These are phyloP conservation scores for Hura crepitans DNA, from an alignment of 441 rosid species.

Conservation along the genomic window DNA sequence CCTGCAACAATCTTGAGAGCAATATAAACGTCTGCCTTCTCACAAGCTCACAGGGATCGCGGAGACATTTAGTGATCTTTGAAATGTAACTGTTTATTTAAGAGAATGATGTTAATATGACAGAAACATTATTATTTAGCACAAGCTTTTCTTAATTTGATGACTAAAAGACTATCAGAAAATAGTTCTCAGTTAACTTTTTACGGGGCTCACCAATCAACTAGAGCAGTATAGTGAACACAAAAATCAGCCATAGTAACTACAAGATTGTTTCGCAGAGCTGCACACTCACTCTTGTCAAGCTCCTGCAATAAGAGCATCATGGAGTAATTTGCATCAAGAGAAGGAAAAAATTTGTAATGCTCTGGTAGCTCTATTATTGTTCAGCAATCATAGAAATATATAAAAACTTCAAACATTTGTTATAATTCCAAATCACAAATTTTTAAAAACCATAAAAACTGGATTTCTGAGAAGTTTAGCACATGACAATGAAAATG, in stretches of 20 bases:
- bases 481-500: conserved; percentile 2
- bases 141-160: not conserved
- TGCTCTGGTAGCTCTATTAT: not conserved
- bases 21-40: conserved; percentile 89
- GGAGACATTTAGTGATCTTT: conserved; percentile 75
- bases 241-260: conserved; percentile 91
- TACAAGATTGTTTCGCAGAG: conserved; percentile 86
- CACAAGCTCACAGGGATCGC: conserved; percentile 88
- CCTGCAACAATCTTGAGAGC: conserved; percentile 92
- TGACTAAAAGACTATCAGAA: conserved; percentile 9
- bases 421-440: not conserved
- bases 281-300: conserved; percentile 80
- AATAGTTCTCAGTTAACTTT: conserved; percentile 5
- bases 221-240: conserved; percentile 81
- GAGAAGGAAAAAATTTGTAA: not conserved
- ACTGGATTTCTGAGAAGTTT: not conserved
- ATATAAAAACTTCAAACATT: not conserved
- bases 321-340: not conserved
- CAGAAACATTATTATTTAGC: conserved; percentile 8
- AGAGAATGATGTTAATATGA: conserved; percentile 25
- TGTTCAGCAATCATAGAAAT: not conserved
- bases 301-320: conserved; percentile 58
- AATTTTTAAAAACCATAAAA: not conserved
- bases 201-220: conserved; percentile 69
- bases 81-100: conserved; percentile 61